These are phyloP conservation scores for Sideroxylon spinosum DNA, from an alignment of 179 eudicot genomes.

Conservation along the genomic window DNA sequence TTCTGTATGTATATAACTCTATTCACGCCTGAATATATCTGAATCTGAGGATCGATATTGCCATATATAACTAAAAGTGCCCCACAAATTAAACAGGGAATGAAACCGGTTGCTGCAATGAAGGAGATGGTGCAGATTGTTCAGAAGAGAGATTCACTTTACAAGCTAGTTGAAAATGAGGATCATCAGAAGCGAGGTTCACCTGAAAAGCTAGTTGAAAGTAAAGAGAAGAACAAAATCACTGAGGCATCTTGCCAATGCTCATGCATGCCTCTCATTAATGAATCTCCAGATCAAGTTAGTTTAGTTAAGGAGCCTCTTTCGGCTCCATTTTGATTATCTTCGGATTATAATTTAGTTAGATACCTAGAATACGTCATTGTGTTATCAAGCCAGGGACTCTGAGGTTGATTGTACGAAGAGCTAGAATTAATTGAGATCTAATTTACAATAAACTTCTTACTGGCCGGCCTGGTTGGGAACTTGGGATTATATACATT, in stretches of 20 bases:
- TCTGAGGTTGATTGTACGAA: too few species aligned
- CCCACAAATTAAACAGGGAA: constrained; percentile 16
- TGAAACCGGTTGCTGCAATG: constrained; percentile 13
- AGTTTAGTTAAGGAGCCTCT: constrained; percentile 26
- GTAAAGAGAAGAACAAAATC: background rate
- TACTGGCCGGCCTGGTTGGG: too few species aligned
- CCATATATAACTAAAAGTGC: background rate
- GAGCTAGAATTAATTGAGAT: too few species aligned
- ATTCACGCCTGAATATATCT: background rate
- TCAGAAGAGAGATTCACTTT: constrained; percentile 8
- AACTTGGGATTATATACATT: too few species aligned
- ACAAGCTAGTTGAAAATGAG: background rate
- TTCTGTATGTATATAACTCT: background rate
- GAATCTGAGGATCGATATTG: background rate
- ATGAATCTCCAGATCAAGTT: constrained; percentile 25
- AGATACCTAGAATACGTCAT: too few species aligned
- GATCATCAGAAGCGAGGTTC: too few species aligned
- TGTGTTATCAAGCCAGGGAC: too few species aligned
- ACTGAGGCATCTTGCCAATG: constrained; percentile 31
- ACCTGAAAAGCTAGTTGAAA: background rate
- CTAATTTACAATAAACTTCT: too few species aligned
- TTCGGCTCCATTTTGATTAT: constrained; percentile 31
- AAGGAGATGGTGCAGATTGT: constrained; percentile 15
- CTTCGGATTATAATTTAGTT: background rate
- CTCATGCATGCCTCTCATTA: background rate